phyloP scores from a whole-genome alignment of 805 yeast species.

The Kodamaea lidongshanica region DNA sequence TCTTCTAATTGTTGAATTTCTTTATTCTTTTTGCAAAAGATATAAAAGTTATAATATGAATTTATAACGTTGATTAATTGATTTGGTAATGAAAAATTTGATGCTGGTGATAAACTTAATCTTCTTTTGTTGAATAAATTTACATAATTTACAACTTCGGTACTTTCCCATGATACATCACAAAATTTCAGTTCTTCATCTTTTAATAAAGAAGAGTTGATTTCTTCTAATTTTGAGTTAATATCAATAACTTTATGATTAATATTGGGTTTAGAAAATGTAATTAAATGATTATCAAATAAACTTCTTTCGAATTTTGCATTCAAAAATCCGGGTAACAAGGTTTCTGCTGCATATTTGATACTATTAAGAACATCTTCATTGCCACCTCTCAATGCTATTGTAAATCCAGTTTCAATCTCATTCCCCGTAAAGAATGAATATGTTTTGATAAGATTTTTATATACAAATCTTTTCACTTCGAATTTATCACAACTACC shows the following conservation, averaged over 20 bases:
- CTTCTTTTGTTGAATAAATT: constrained; percentile 42
- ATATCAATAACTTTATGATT: constrained; percentile 11
- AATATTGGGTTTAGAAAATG: constrained; percentile 9
- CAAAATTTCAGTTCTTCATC: constrained; percentile 13
- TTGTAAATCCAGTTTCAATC: constrained; percentile 69
- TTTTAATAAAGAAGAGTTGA: constrained; percentile 9
- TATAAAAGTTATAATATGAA: constrained; percentile 37
- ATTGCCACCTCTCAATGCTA: constrained; percentile 77
- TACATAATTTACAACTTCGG: constrained; percentile 31
- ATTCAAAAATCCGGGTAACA: constrained; percentile 74
- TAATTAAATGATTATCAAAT: constrained; percentile 18
- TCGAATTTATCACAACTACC: constrained; percentile 74
- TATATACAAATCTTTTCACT: constrained; percentile 57
- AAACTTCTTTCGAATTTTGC: constrained; percentile 60
- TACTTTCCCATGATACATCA: constrained; percentile 20
- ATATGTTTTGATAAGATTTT: constrained; percentile 58
- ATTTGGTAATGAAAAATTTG: constrained; percentile 64
- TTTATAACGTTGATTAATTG: constrained; percentile 50
- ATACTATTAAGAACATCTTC: constrained; percentile 55
- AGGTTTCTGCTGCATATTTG: constrained; percentile 73
- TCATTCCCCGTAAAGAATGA: constrained; percentile 77
- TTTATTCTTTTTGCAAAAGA: constrained; percentile 16
- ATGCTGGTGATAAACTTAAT: constrained; percentile 82
- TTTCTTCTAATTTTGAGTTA: constrained; percentile 10
- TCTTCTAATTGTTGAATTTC: constrained; percentile 17